Conservation (phyloP, 2,329 filamentous ascomycete genomes). For the Ilyonectria sp. region DNA sequence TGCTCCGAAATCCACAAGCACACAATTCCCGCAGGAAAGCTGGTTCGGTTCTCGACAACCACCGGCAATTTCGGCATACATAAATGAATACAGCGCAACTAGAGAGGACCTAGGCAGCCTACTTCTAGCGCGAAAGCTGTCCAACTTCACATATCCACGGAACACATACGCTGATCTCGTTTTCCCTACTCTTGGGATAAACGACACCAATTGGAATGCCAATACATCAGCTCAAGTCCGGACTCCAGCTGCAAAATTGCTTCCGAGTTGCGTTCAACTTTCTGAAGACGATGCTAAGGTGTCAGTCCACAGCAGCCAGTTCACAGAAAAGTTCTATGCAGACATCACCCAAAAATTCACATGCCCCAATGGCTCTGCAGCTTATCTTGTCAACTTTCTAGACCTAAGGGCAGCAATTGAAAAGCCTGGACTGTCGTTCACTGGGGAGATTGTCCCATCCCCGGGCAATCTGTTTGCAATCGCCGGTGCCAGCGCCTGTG, state of each 20-base stretch:
- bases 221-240: background rate
- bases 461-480: too few species aligned
- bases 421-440: too few species aligned
- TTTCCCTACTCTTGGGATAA: background rate
- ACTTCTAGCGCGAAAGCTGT: background rate
- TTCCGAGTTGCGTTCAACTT: conserved; percentile 1
- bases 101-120: background rate
- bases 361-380: too few species aligned
- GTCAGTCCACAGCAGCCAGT: too few species aligned
- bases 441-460: too few species aligned
- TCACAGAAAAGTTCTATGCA: too few species aligned
- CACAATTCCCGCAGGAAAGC: background rate
- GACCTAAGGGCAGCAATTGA: too few species aligned
- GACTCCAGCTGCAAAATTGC: background rate
- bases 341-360: too few species aligned
- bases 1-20: background rate
- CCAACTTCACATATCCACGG: conserved; percentile 5
- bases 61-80: too few species aligned
- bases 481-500: too few species aligned
- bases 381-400: too few species aligned
- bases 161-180: background rate
- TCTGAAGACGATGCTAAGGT: background rate
- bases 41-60: background rate
- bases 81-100: too few species aligned
- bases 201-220: background rate